Evolutionary conservation across 2,329 filamentous ascomycete genomes (phyloP).

Genomic region (Aurifilum marmelostoma): DNA sequence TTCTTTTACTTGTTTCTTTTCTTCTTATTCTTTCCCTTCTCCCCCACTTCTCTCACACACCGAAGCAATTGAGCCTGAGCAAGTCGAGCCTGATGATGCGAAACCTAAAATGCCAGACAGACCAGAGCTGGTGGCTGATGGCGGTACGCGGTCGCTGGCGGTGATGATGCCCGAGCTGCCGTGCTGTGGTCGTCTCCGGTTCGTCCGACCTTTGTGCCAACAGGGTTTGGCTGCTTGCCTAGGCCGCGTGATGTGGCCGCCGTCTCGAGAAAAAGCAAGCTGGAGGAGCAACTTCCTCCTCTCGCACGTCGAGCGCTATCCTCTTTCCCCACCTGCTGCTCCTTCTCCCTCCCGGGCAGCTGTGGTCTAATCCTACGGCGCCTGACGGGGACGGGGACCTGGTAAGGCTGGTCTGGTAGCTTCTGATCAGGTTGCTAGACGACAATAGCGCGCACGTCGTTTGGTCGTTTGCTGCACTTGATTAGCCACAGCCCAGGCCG

Average conservation of each 20-base stretch:
- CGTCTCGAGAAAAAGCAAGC: neutral
- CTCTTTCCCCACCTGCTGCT: constrained; percentile 9
- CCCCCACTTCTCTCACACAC: too few species aligned
- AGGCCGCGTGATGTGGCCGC: constrained; percentile 6
- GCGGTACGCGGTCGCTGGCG: neutral
- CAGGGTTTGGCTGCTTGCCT: constrained; percentile 1
- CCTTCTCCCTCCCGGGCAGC: constrained; percentile 1
- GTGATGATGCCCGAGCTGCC: constrained; percentile 8
- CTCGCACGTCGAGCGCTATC: constrained; percentile 12
- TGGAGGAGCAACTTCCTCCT: neutral
- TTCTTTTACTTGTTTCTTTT: neutral
- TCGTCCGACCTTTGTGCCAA: constrained; percentile 16
- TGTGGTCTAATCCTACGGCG: constrained; percentile 15
- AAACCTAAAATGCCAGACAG: neutral
- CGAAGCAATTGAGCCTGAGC: neutral
- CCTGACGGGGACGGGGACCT: constrained; percentile 19
- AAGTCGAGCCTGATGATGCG: constrained; percentile 4
- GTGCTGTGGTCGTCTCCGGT: constrained; percentile 9
- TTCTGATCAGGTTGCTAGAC: neutral
- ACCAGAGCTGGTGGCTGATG: neutral
- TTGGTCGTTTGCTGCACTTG: neutral
- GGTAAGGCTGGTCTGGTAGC: constrained; percentile 5
- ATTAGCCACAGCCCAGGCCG: neutral
- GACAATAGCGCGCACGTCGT: neutral
- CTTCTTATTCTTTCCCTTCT: too few species aligned